These are phyloP conservation scores for Nadsonia starkeyi-henricii DNA, from an alignment of 1,139 yeast genomes.

Conservation along the genomic window DNA sequence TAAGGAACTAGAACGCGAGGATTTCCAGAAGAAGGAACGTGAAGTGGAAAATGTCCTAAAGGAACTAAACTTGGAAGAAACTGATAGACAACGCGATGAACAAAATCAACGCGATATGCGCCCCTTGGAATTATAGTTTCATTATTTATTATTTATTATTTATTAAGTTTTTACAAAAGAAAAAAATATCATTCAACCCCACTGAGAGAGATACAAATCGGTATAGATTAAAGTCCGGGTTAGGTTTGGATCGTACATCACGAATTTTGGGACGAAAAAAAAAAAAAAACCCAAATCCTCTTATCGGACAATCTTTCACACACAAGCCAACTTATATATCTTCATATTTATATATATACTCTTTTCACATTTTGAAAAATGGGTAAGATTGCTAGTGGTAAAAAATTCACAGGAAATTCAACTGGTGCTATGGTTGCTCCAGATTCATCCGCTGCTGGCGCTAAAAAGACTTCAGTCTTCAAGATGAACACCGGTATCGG, in stretches of 20 bases:
- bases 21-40: not conserved
- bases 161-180: not conserved
- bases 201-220: constrained; percentile 1
- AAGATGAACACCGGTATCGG: constrained; percentile 94
- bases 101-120: not conserved
- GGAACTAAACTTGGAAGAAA: not conserved
- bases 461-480: constrained; percentile 47
- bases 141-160: not conserved
- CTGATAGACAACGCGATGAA: not conserved
- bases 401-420: constrained; percentile 7
- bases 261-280: constrained; percentile 5
- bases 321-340: not conserved
- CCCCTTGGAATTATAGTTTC: too few relatives aligned
- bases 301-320: not conserved
- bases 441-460: constrained; percentile 7
- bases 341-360: not conserved
- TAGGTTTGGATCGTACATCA: not conserved
- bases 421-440: constrained; percentile 8
- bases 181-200: constrained; percentile 1
- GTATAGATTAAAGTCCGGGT: not conserved
- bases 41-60: not conserved
- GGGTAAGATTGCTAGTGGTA: constrained; percentile 15
- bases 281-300: not conserved
- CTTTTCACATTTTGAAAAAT: constrained; percentile 5
- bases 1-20: not conserved